phyloP scores from a whole-genome alignment of 306 rosid genomes.

The Malus fusca region DNA sequence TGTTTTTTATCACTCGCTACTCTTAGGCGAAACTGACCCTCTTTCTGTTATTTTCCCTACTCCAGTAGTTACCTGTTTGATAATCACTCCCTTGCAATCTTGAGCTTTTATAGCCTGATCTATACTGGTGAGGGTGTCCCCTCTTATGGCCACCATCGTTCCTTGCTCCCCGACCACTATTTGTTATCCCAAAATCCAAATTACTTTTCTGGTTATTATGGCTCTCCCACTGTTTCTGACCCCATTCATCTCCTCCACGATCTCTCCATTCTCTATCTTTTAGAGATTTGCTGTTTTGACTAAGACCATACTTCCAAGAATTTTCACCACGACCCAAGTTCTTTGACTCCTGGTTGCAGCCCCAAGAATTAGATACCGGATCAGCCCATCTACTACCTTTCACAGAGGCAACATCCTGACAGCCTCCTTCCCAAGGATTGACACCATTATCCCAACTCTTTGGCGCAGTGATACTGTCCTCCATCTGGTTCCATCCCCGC shows the following conservation, averaged over 20 bases:
- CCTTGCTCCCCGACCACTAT: slow-evolving; percentile 24
- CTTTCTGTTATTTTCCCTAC: slow-evolving; percentile 34
- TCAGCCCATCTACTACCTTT: slow-evolving; percentile 35
- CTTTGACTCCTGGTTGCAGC: slow-evolving; percentile 28
- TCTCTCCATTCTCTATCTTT: slow-evolving; percentile 33
- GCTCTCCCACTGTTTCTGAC: slow-evolving; percentile 34
- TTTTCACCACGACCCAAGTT: slow-evolving; percentile 18
- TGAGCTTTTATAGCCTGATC: slow-evolving; percentile 22
- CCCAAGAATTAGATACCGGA: slow-evolving; percentile 24
- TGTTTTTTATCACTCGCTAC: slow-evolving; percentile 11
- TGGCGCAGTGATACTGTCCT: neutral
- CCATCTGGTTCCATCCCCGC: slow-evolving; percentile 31
- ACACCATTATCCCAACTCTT: slow-evolving; percentile 24
- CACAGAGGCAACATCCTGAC: neutral
- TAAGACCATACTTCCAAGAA: slow-evolving; percentile 25
- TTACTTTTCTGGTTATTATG: slow-evolving; percentile 20
- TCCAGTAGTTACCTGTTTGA: slow-evolving; percentile 33
- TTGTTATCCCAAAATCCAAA: slow-evolving; percentile 25
- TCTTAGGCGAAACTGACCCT: slow-evolving; percentile 27
- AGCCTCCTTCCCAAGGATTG: slow-evolving; percentile 21
- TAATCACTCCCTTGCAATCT: slow-evolving; percentile 33
- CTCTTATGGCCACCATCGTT: slow-evolving; percentile 26
- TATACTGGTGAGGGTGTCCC: slow-evolving; percentile 19
- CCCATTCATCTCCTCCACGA: slow-evolving; percentile 19
- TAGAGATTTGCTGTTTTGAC: slow-evolving; percentile 23